Percentiles rank a stretch among this genome's conserved stretches.
Evolutionary conservation across 306 rosid species (phyloP).

Genomic region (Casuarina equisetifolia): DNA sequence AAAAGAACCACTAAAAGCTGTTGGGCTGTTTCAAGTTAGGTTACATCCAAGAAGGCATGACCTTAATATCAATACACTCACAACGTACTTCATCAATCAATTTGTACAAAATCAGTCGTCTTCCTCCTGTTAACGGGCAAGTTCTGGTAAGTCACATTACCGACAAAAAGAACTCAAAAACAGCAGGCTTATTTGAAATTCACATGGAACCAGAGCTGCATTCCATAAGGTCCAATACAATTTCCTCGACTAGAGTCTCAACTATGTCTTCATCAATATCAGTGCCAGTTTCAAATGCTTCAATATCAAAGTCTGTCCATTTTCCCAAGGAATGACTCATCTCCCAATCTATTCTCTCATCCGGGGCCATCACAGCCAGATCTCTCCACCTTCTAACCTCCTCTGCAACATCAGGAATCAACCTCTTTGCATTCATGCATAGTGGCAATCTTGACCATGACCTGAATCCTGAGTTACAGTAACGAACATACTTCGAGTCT

Average conservation of each 20-base stretch:
- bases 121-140: conserved; percentile 22
- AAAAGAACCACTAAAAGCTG: neutral
- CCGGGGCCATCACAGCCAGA: conserved; percentile 62
- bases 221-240: conserved; percentile 50
- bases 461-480: conserved; percentile 48
- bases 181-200: conserved; percentile 12
- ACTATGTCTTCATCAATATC: conserved; percentile 59
- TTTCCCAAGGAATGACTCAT: conserved; percentile 74
- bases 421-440: conserved; percentile 32
- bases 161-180: conserved; percentile 10
- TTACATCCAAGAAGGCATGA: neutral
- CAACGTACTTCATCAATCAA: neutral
- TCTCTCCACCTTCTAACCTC: conserved; percentile 56
- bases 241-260: conserved; percentile 61
- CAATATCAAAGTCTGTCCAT: conserved; percentile 70
- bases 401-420: conserved; percentile 48
- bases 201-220: conserved; percentile 30
- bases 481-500: conserved; percentile 47
- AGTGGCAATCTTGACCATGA: conserved; percentile 43
- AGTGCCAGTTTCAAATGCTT: conserved; percentile 69
- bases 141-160: conserved; percentile 14
- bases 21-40: neutral
- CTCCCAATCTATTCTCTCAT: conserved; percentile 81
- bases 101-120: conserved; percentile 48
- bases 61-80: neutral